Base-by-base conservation (phyloP, 495 filamentous ascomycete species). In the Xylaria acuta region DNA sequence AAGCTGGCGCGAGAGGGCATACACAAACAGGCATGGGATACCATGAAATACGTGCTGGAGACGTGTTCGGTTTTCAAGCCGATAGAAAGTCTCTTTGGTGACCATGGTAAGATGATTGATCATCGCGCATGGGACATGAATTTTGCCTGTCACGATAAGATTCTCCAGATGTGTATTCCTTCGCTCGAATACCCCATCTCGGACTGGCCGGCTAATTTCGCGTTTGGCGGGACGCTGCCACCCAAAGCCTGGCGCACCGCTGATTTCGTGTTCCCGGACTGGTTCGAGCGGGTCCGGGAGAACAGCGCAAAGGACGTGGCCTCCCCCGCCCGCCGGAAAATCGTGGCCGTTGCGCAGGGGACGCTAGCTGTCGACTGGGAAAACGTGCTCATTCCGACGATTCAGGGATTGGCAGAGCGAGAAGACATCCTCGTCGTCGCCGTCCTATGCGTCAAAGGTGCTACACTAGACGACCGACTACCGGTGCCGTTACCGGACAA, bases 151-250 rank as follows among this genome's bases (percentile, higher is more conserved):
- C 64, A 76, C 38, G 78, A 84, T 67, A 74, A 73, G 12, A 76
- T 73, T 43, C 69, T 84, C 12, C 82, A 84, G 69, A 75, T 82
- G 75, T 82, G 80, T 69, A 74, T 74, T 51, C 78, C 77, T 6
- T 67, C 64, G 12, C 63, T 78, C 8, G 80, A 82, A 65, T 82
- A 79, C 41, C 78, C 78, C 1, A 64, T 74, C 20, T 73, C 73
- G 20, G 80, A 82, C 60, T 67, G 73, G 45, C 78, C 75, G 27
- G 6, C 59, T 5, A 73, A 73, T 60, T 68, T 82, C 49, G 60
- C 63, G 36, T 84, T 82, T 69, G 76, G 74, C 30, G 81, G 81
- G 30, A 73, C 75, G 27, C 59, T 80, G 59, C 79, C 81, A n/a
- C 71, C 59, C n/a, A 79, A 80, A 16, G 43, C n/a, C 0, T 83